Conservation (phyloP, 2,329 filamentous ascomycete genomes). For the Aureobasidium sp. region DNA sequence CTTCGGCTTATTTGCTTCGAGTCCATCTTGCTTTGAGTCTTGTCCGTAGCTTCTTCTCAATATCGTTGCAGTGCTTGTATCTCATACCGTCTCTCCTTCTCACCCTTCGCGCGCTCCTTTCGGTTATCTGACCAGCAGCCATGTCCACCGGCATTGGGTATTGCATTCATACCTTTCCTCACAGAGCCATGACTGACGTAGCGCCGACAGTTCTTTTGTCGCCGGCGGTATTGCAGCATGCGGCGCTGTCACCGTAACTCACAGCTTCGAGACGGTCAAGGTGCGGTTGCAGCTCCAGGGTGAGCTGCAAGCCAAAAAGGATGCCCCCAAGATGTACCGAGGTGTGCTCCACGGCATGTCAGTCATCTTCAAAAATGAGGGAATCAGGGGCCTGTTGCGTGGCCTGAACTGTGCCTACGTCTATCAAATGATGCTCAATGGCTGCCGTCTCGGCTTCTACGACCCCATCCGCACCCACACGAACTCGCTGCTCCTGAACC, state of each 20-base stretch:
- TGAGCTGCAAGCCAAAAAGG: constrained; percentile 78
- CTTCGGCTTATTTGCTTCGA: background rate
- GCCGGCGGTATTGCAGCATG: constrained; percentile 95
- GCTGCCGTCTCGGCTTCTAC: constrained; percentile 94
- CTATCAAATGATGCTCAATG: constrained; percentile 94
- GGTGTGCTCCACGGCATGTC: constrained; percentile 86
- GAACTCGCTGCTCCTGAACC: constrained; percentile 46
- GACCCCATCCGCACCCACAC: constrained; percentile 71
- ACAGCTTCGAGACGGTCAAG: constrained; percentile 98
- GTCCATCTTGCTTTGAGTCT: background rate
- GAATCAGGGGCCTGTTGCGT: constrained; percentile 73
- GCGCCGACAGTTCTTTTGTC: constrained; percentile 63
- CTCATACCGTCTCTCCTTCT: background rate
- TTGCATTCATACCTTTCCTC: constrained; percentile 4
- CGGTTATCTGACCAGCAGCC: background rate
- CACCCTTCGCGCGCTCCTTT: no score
- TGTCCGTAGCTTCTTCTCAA: background rate
- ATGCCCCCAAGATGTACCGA: constrained; percentile 79
- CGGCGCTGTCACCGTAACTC: constrained; percentile 93
- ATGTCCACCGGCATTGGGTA: constrained; percentile 44
- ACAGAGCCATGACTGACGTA: background rate
- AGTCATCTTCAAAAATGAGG: constrained; percentile 87
- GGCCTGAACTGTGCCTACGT: constrained; percentile 88
- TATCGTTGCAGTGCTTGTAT: background rate
- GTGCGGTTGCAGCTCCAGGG: constrained; percentile 96